These are phyloP conservation scores for Mycena leptocephala DNA, from an alignment of 768 basidiomycete species.

Conservation along the genomic window DNA sequence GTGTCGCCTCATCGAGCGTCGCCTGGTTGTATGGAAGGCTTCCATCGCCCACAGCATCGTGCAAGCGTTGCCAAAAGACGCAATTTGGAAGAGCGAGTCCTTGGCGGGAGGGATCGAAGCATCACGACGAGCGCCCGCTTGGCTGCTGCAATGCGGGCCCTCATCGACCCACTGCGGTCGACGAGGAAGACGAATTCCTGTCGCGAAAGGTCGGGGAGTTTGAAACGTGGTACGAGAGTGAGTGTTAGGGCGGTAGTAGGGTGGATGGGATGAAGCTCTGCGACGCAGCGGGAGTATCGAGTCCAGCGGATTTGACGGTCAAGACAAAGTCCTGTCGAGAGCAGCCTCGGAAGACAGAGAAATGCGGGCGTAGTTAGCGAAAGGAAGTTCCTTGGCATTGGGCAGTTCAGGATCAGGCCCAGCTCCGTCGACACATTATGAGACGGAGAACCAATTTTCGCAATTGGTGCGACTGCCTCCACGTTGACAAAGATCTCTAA, in stretches of 20 bases:
- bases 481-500: slow-evolving; percentile 21
- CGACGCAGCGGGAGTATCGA: slow-evolving; percentile 63
- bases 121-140: slow-evolving; percentile 57
- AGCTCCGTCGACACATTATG: slow-evolving; percentile 33
- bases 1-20: slow-evolving; percentile 47
- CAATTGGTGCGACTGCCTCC: slow-evolving; percentile 28
- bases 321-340: slow-evolving; percentile 59
- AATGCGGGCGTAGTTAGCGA: slow-evolving; percentile 27
- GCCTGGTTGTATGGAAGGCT: slow-evolving; percentile 43
- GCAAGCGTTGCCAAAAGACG: slow-evolving; percentile 52
- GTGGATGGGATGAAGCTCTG: slow-evolving; percentile 43
- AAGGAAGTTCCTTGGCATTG: slow-evolving; percentile 27
- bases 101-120: slow-evolving; percentile 52
- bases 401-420: slow-evolving; percentile 20
- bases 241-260: slow-evolving; percentile 54
- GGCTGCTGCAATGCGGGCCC: slow-evolving; percentile 48
- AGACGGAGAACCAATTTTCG: slow-evolving; percentile 28
- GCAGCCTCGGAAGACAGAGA: slow-evolving; percentile 19
- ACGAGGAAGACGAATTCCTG: slow-evolving; percentile 67
- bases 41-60: slow-evolving; percentile 47
- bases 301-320: slow-evolving; percentile 52
- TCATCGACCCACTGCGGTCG: slow-evolving; percentile 65
- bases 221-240: slow-evolving; percentile 61
- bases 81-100: slow-evolving; percentile 59
- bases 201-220: slow-evolving; percentile 45